Percentiles rank a stretch among this genome's conserved stretches.
These are phyloP conservation scores for Candida piceae DNA, from an alignment of 805 yeast species.

Conservation along the genomic window DNA sequence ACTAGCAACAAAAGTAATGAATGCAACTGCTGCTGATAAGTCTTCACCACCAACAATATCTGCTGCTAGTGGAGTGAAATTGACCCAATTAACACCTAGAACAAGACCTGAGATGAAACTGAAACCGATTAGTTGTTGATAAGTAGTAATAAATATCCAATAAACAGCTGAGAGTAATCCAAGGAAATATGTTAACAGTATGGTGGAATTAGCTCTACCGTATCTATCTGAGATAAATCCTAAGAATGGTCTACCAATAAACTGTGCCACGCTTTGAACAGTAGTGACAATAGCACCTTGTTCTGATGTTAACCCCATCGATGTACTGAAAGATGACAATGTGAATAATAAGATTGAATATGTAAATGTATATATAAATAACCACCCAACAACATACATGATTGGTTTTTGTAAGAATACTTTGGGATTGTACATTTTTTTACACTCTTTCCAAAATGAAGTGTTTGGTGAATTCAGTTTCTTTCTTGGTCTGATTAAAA, in stretches of 20 bases:
- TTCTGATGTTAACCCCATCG: slow-evolving; percentile 41
- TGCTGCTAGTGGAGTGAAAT: slow-evolving; percentile 31
- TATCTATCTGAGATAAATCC: slow-evolving; percentile 42
- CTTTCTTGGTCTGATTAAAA: slow-evolving; percentile 20
- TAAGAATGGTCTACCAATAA: slow-evolving; percentile 45
- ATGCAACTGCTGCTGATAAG: slow-evolving; percentile 25
- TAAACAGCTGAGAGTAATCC: slow-evolving; percentile 38
- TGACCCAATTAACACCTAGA: slow-evolving; percentile 42
- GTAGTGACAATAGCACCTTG: slow-evolving; percentile 47
- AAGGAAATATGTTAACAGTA: slow-evolving; percentile 30
- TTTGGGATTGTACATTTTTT: slow-evolving; percentile 10
- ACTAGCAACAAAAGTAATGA: slow-evolving; percentile 25
- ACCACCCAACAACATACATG: slow-evolving; percentile 21
- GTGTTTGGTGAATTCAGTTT: slow-evolving; percentile 17
- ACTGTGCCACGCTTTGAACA: slow-evolving; percentile 41
- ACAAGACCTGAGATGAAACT: slow-evolving; percentile 39
- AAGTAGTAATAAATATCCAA: slow-evolving; percentile 45
- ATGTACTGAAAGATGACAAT: slow-evolving; percentile 41
- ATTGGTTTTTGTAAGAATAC: slow-evolving; percentile 20
- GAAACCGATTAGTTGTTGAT: slow-evolving; percentile 38
- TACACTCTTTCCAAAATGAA: slow-evolving; percentile 17
- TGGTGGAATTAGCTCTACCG: slow-evolving; percentile 45
- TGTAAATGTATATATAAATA: slow-evolving; percentile 25
- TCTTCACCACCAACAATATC: slow-evolving; percentile 29
- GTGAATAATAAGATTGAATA: slow-evolving; percentile 39